These are phyloP conservation scores for Mallotus japonicus DNA, from an alignment of 441 rosid species.

Conservation along the genomic window DNA sequence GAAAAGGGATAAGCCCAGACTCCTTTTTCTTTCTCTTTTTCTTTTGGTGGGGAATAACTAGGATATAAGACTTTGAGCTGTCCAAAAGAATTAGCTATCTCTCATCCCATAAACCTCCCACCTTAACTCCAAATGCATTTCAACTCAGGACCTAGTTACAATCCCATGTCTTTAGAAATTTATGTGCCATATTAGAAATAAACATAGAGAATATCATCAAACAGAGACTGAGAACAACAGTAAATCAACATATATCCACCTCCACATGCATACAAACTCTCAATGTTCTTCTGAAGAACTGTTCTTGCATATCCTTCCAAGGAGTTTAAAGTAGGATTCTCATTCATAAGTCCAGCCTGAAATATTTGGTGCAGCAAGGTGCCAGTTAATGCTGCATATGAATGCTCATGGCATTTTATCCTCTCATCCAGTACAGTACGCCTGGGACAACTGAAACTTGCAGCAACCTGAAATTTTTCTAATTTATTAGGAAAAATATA, in stretches of 20 bases:
- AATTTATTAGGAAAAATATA: slow-evolving; percentile 17
- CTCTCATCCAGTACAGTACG: slow-evolving; percentile 94
- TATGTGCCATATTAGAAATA: background rate
- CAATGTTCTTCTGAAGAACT: slow-evolving; percentile 71
- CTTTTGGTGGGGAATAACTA: background rate
- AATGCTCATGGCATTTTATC: slow-evolving; percentile 68
- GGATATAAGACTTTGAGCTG: background rate
- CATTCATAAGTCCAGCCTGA: slow-evolving; percentile 84
- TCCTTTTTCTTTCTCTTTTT: background rate
- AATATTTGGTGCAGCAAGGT: slow-evolving; percentile 95
- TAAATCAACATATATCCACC: slow-evolving; percentile 41
- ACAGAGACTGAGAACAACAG: background rate
- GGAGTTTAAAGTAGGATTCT: slow-evolving; percentile 53
- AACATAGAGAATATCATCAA: background rate
- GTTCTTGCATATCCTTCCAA: slow-evolving; percentile 68
- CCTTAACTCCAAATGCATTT: background rate
- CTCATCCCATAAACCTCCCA: background rate
- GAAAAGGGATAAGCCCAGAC: slow-evolving; percentile 22
- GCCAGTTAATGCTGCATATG: slow-evolving; percentile 80
- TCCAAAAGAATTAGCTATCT: background rate
- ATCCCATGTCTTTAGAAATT: background rate
- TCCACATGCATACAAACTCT: slow-evolving; percentile 93
- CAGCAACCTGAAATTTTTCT: slow-evolving; percentile 64
- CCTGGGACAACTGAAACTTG: slow-evolving; percentile 86
- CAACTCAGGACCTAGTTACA: slow-evolving; percentile 6